A percentile compares a stretch with the other conserved stretches of the same genome.
Evolutionary conservation across 768 basidiomycete genomes (phyloP).

Genomic region (Mycena chlorophos): DNA sequence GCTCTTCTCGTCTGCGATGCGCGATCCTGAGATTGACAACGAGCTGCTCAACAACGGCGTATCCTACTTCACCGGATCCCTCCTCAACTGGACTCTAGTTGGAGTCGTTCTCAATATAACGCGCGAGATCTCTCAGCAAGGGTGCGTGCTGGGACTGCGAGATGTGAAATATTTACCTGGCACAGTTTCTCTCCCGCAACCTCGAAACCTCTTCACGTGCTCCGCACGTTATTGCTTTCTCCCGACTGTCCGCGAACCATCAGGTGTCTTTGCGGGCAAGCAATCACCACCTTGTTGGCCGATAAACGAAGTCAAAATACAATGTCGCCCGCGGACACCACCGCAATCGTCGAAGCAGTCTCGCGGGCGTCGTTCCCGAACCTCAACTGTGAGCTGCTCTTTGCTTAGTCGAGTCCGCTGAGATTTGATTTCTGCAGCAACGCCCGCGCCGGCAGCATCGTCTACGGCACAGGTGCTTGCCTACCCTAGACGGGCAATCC

Average conservation of each 20-base stretch:
- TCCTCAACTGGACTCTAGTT: conserved; percentile 79
- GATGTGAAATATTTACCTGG: background rate
- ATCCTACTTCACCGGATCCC: conserved; percentile 70
- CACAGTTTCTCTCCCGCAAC: conserved; percentile 46
- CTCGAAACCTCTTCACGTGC: conserved; percentile 54
- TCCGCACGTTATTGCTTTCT: conserved; percentile 67
- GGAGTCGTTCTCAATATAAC: conserved; percentile 67
- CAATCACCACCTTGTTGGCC: conserved; percentile 47
- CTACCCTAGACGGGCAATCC: conserved; percentile 57
- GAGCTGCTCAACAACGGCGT: conserved; percentile 74
- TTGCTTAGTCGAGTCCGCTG: conserved; percentile 25
- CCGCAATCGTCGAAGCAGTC: conserved; percentile 8
- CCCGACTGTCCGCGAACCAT: conserved; percentile 66
- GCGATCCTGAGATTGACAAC: conserved; percentile 58
- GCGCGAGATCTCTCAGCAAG: conserved; percentile 56
- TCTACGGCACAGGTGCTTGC: conserved; percentile 38
- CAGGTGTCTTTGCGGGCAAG: conserved; percentile 60
- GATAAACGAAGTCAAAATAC: conserved; percentile 35
- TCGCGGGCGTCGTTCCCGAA: background rate
- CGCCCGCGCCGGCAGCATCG: conserved; percentile 39
- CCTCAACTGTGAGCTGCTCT: background rate
- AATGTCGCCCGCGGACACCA: conserved; percentile 3
- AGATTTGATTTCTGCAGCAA: conserved; percentile 33
- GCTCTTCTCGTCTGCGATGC: conserved; percentile 65
- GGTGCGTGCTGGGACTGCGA: conserved; percentile 38